These are phyloP conservation scores for Aspergillus novofumigatus DNA, from an alignment of 2,329 filamentous ascomycete species.

Conservation along the genomic window DNA sequence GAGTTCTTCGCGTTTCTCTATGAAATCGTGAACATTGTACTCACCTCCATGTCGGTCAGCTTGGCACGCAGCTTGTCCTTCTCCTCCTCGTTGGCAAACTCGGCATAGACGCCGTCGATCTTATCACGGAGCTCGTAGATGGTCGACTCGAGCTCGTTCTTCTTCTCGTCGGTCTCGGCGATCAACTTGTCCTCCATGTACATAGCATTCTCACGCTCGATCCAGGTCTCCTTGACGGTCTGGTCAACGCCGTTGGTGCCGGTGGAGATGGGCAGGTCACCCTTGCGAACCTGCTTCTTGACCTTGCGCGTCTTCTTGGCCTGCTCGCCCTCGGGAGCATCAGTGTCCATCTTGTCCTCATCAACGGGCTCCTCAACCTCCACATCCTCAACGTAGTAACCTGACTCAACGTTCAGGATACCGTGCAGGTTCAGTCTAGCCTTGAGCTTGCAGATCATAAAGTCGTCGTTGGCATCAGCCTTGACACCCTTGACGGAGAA, in stretches of 20 bases:
- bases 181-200: constrained; percentile 98
- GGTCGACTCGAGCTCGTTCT: constrained; percentile 97
- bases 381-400: constrained; percentile 96
- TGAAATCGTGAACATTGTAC: constrained; percentile 27
- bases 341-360: constrained; percentile 71
- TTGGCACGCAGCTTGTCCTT: constrained; percentile 81
- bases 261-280: constrained; percentile 81
- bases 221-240: constrained; percentile 59
- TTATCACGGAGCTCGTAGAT: constrained; percentile 97
- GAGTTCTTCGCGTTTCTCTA: neutral
- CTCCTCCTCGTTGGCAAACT: constrained; percentile 87
- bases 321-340: constrained; percentile 59
- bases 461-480: constrained; percentile 87
- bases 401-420: constrained; percentile 91
- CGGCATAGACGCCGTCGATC: constrained; percentile 84
- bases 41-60: constrained; percentile 81
- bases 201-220: constrained; percentile 86
- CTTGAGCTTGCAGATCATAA: constrained; percentile 99
- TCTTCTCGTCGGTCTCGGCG: constrained; percentile 97
- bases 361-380: constrained; percentile 90
- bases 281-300: constrained; percentile 99
- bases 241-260: constrained; percentile 77
- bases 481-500: constrained; percentile 98
- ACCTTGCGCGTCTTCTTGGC: constrained; percentile 90
- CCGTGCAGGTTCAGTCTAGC: constrained; percentile 94